Evolutionary conservation across 2,329 filamentous ascomycete genomes (phyloP).

Genomic region (Neonectria faginata): DNA sequence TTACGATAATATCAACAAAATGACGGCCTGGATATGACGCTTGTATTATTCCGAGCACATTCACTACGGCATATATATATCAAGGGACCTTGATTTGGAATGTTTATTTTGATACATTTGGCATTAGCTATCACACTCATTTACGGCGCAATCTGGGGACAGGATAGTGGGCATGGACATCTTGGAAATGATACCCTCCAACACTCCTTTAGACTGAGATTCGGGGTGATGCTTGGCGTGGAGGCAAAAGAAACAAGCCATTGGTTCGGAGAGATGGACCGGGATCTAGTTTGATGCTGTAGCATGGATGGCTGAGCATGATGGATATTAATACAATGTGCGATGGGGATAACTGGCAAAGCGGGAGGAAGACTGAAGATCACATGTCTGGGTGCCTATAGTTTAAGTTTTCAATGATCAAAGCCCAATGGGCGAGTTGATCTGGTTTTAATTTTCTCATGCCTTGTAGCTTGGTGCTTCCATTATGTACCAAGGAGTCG

Average conservation of each 20-base stretch:
- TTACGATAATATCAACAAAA: conserved; percentile 39
- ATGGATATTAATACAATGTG: conserved; percentile 23
- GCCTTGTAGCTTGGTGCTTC: not conserved
- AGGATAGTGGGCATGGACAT: conserved; percentile 32
- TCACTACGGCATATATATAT: conserved; percentile 34
- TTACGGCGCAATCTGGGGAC: conserved; percentile 39
- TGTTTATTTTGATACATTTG: conserved; percentile 29
- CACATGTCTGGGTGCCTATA: not conserved
- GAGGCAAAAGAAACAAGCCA: not conserved
- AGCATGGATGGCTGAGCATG: conserved; percentile 5
- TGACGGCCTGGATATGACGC: conserved; percentile 30
- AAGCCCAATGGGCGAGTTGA: not conserved
- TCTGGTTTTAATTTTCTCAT: not conserved
- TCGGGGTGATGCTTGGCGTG: conserved; percentile 8
- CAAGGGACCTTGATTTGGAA: conserved; percentile 14
- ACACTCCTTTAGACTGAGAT: conserved; percentile 38
- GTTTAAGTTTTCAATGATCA: conserved; percentile 12
- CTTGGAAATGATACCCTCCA: conserved; percentile 40
- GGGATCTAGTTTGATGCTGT: conserved; percentile 7
- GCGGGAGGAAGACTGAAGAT: not conserved
- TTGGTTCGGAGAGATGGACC: not conserved
- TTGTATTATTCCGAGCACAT: conserved; percentile 33
- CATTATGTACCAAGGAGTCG: not conserved
- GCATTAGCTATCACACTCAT: conserved; percentile 39
- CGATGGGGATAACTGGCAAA: not conserved